Evolutionary conservation across 2,329 filamentous ascomycete genomes (phyloP).

Genomic region (Colletotrichum sp.): DNA sequence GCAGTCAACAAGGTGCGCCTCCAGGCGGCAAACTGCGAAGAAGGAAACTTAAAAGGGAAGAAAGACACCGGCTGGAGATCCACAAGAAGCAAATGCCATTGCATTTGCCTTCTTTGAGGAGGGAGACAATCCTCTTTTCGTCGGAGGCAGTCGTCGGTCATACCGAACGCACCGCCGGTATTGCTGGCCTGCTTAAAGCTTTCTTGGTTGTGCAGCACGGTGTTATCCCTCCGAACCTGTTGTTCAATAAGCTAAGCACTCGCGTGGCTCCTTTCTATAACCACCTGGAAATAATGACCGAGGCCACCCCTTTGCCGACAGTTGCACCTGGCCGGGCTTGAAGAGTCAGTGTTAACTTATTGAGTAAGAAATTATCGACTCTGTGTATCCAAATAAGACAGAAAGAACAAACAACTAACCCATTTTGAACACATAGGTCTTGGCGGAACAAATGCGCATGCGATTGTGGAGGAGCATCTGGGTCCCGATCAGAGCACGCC

Average conservation of each 20-base stretch:
- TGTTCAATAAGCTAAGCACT: not conserved
- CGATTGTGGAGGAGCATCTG: not conserved
- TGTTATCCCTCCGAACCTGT: not conserved
- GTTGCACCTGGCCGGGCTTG: not conserved
- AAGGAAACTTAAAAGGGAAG: too few species aligned
- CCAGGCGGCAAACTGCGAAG: too few species aligned
- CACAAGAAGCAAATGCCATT: not conserved
- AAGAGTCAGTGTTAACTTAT: not conserved
- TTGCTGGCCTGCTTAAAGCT: not conserved
- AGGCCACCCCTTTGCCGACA: constrained; percentile 1
- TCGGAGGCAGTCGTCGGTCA: constrained; percentile 29
- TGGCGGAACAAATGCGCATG: not conserved
- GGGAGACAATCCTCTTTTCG: not conserved
- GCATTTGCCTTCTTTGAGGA: not conserved
- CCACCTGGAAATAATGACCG: not conserved
- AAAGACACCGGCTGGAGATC: not conserved
- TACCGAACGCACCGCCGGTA: not conserved
- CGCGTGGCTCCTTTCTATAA: not conserved
- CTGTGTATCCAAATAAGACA: not conserved
- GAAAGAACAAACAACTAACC: not conserved
- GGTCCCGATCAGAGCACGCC: not conserved
- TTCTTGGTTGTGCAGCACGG: not conserved
- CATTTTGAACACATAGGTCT: not conserved
- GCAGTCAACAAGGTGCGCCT: too few species aligned
- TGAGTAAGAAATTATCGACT: not conserved